Evolutionary conservation across 1,139 yeast species (phyloP), one percentile per base, ranked within the genome.

Genomic region (Geotrichum bryndzae): DNA sequence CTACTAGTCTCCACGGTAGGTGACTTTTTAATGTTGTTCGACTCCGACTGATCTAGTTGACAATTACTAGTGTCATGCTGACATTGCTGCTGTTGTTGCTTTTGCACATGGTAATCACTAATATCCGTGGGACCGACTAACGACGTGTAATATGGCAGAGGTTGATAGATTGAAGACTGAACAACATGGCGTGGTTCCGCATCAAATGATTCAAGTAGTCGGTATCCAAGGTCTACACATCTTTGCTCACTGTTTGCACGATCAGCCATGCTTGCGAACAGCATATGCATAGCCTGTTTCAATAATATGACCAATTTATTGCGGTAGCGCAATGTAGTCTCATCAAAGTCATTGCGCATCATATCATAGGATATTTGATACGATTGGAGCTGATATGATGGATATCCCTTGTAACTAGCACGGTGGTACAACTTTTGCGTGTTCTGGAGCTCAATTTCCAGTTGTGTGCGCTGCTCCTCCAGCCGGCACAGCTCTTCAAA

Each of bases 351-450:
- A 29, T 57, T 54, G 13, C 64, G 50, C 27, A 56, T 35, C 13
- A 52, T 51, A 13, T 58, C 64, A 29, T 61, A 61, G 6, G 64
- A 58, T 5, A 58, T 55, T 23, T 59, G 64, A 50, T 61, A 61
- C 1, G 64, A 56, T 6, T 61, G 61, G 5, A 61, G 51, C 46
- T 61, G 64, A 45, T 61, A 56, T 8, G 38, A 27, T 7, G 64
- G 64, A 15, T 58, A 59, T 25, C 61, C 61, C n/a, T 60, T 57
- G 56, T 61, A 61, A 41, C 58, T 61, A 29, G 64, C 64, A 15
- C 61, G 51, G 58, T 61, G 58, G 45, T 56, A 61, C 2, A 58
- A 38, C 46, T 61, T 61, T 54, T 61, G 64, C 6, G 64, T 61
- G 23, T 57, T 57, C 27, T 59, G 57, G n/a, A 61, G 61, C 53